These are phyloP conservation scores for Sphaerulina vaccinii DNA, from an alignment of 2,329 filamentous ascomycete species.

Conservation along the genomic window DNA sequence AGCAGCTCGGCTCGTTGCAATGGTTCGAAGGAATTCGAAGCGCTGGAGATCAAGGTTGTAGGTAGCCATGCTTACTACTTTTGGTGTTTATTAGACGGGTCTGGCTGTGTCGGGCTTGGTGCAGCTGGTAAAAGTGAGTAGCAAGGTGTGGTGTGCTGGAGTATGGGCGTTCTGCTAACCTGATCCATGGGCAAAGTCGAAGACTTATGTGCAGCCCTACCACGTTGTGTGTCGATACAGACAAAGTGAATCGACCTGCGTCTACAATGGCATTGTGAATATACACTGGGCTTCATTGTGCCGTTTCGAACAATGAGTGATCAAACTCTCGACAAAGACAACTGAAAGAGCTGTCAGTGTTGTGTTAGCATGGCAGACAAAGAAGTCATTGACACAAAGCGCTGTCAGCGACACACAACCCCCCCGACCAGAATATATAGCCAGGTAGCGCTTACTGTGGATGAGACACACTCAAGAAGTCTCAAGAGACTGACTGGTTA, in stretches of 20 bases:
- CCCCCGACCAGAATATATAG: neutral
- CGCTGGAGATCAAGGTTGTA: neutral
- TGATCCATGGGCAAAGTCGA: neutral
- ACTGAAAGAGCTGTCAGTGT: neutral
- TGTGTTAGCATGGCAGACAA: neutral
- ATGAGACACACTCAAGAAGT: neutral
- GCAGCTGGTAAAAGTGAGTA: neutral
- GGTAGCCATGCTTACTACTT: neutral
- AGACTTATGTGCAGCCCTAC: neutral
- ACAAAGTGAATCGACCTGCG: neutral
- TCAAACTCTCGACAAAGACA: neutral
- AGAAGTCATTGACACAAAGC: neutral
- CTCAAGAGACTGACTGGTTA: too few relatives aligned
- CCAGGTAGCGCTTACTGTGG: neutral
- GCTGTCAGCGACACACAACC: neutral
- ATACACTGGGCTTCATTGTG: too few relatives aligned
- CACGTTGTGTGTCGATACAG: neutral
- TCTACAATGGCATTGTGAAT: neutral
- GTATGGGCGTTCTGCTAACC: too few relatives aligned
- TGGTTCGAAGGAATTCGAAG: neutral
- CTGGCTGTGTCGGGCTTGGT: neutral
- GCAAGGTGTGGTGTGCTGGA: neutral
- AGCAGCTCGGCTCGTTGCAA: neutral
- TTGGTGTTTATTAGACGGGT: neutral
- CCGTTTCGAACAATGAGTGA: neutral